Evolutionary conservation across 768 basidiomycete genomes (phyloP), one percentile per base, ranked within the genome.

Genomic region (Podaxis sp.): DNA sequence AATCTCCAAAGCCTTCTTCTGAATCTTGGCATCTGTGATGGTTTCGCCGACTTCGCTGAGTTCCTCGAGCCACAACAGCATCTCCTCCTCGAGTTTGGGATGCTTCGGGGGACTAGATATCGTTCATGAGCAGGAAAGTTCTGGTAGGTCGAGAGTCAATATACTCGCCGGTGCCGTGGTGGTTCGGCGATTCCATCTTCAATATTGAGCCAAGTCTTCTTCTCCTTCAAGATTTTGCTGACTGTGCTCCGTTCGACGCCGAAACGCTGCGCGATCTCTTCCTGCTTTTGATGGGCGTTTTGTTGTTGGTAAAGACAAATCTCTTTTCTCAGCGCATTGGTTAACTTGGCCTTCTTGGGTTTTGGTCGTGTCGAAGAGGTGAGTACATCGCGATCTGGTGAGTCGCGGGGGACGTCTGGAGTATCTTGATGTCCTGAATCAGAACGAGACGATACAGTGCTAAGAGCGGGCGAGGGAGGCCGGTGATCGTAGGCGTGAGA

Each of bases 181-280:
- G 57, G 82, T 64, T 84, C 77, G 63, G 79, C 81, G 63, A 84
- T 83, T 69, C 86, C 82, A 60, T 82, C 82, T 13, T 82, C 80
- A 44, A 90, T 80, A 66, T 82, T 86, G 70, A 95, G 77, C 93
- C 93, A 96, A 66, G 86, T 85, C n/a, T 82, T 80, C 74, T 90
- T 93, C 70, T 89, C 78, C 74, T 95, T 95, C 67, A 95, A 81
- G 65, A 94, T 95, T 77, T 96, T 95, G 76, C 90, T 92, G 73
- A 96, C 89, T n/a, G 94, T 96, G 76, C 92, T 95, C 57, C 94
- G 87, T 70, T 96, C 94, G 64, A 95, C 89, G 55, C 85, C 84
- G 71, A 89, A 95, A 36, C 77, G 76, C 11, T 78, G 77, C 4
- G 89, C 94, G 68, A 96, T 93, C 70, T 93, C 91, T 70, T 95